Base-by-base conservation (phyloP, 768 basidiomycete species). In the Butyriboletus loyo region DNA sequence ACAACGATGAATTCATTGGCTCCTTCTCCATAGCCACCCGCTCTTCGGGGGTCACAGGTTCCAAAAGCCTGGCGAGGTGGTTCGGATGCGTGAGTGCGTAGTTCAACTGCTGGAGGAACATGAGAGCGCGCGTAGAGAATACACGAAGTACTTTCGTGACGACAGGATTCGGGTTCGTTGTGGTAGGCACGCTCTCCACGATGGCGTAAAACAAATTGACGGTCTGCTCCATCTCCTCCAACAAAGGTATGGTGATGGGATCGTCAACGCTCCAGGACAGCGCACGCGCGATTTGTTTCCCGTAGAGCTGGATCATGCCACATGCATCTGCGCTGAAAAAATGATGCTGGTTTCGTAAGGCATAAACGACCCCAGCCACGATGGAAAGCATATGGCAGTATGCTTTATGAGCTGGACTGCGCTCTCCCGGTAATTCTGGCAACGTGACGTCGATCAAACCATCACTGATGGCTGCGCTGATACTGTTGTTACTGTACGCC, bases 81-180 rank as follows among this genome's bases (percentile, higher is more conserved):
- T 94, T 89, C 7, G 94, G 94, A 68, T 98, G 94, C 0, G 91
- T 87, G 42, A 96, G 77, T 0, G 91, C 89, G 58, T 94, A 93
- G 68, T 93, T 94, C 55, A 97, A 71, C 57, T 93, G 89, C 63
- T 93, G 92, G 1, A 97, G 75, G 24, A 96, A 80, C 30, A 83
- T 74, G 19, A 94, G 70, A 0, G 87, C 84, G 54, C 82, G 83
- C 1, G 75, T 75, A 3, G 84, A 81, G 66, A 91, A 93, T 17
- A 81, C 82, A 1, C 77, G 76, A 38, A 93, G 75, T 7, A 92
- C 81, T 58, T 81, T 84, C 47, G 78, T 78, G 17, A 85, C 77
- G 3, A 79, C 78, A 40, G 81, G 76, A 41, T 66, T 66, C 7
- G 58, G 52, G 28, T 46, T 69, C 37, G 56, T 39, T 11, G 54